Evolutionary conservation across 371 early-diverging fungal genomes (phyloP), one percentile per base, ranked within the genome.

Genomic region (Apophysomyces ossiformis): DNA sequence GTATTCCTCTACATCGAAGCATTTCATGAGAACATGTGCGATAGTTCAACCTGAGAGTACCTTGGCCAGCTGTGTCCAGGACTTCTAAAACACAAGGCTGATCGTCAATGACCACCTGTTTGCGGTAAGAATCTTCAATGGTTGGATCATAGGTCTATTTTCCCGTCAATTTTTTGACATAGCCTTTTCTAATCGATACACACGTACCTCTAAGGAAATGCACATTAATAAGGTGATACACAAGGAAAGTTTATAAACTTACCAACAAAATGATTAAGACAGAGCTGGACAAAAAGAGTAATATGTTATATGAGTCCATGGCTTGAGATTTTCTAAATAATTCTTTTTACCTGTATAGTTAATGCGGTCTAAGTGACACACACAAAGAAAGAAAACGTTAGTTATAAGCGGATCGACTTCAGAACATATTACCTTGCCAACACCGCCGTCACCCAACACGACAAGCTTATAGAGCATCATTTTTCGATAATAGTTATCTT

Each of bases 101-200:
- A 63, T 91, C 93, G 74, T 95, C 95, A 68, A 94, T 92, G 21
- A 92, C 92, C 1, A 92, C 92, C 76, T 95, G 95, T 74, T 92
- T 93, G 57, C 92, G 86, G 74, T 96, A 96, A 21, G 95, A 95
- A 74, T 96, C 98, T 82, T 97, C 97, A 69, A 96, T 97, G 32
- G 97, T 97, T 37, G 97, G 98, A 85, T 96, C 96, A 74, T 96
- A 97, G 61, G 93, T 94, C 90, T 94, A 77, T 60, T 12, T 37
- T 16, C 32, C 44, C 45, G 37, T 65, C 26, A 73, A 18, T 39
- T n/a, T 44, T 8, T 39, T 21, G 57, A 3, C 46, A 18, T 21
- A 18, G n/a, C 21, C 9, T 18, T 21, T 45, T 13, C 16, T 4
- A 7, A 45, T 45, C n/a, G 16, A 50, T n/a, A 18, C 18, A 41